Base-by-base conservation (phyloP, 495 filamentous ascomycete species). In the Thermothielavioides terrestris region DNA sequence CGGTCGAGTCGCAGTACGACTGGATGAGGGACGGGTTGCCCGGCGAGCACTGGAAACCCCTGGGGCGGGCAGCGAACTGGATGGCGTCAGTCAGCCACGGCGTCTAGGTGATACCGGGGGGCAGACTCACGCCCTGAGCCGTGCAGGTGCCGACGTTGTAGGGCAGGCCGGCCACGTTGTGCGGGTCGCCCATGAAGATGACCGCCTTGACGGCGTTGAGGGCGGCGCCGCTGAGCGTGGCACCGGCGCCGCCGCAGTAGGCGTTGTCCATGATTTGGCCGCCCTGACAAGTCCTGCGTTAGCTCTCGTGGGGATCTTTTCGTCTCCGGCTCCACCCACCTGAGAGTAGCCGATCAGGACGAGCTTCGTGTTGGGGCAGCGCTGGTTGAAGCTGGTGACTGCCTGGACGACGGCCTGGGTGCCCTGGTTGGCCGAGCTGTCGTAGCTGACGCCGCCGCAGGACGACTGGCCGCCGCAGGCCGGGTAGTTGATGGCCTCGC, bases 181-280 rank as follows among this genome's bases (percentile, higher is more conserved):
- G 71, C 4, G 81, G 80, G 51, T 80, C 77, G 25, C 79, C 80
- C 77, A 81, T 78, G 57, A 80, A 77, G 57, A 83, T 83, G 28
- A 71, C 77, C 7, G 74, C 81, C 60, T 80, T 82, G 52, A 67
- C 58, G 20, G 55, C 37, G 32, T 36, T 49, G 18, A 77, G 66
- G 1, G 74, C 68, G 2, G 63, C 72, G 44, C 74, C 74, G 21
- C 65, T 65, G 25, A 74, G 56, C 2, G 76, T 77, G 18, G 73
- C 57, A 42, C 77, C 77, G 1, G 73, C 58, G 20, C 79, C 81
- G 23, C 80, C 81, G 57, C 80, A 83, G 15, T 83, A 59, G 20
- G 77, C 79, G 51, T 77, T 77, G 52, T 84, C 79, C 64, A 82
- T 71, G 63, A 83, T 82, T 61, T 83, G 76, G 26, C 70, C 78